These are phyloP conservation scores for Vickermania ingenoplastis DNA, from an alignment of 208 protist genomes.

Conservation along the genomic window DNA sequence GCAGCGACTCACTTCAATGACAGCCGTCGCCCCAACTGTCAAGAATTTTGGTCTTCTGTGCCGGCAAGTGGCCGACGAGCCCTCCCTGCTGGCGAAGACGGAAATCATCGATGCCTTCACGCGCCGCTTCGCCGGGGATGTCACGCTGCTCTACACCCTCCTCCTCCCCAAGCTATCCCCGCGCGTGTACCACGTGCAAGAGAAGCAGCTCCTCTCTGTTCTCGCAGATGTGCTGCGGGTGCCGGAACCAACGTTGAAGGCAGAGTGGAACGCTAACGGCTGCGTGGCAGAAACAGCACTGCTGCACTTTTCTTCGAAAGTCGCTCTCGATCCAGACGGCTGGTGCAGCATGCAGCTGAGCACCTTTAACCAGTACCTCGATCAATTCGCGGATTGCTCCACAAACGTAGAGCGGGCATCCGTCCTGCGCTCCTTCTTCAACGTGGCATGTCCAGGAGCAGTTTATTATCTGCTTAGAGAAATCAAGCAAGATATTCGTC, in stretches of 20 bases:
- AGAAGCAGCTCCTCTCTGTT: conserved; percentile 66
- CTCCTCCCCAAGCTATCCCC: conserved; percentile 61
- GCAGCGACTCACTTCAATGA: no score
- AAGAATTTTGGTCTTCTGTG: conserved; percentile 50
- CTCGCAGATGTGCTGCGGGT: conserved; percentile 24
- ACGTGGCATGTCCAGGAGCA: conserved; percentile 12
- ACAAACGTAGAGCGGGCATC: conserved; percentile 17
- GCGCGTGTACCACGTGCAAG: conserved; percentile 62
- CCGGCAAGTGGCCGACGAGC: conserved; percentile 29
- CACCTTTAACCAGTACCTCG: conserved; percentile 24
- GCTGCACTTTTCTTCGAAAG: conserved; percentile 18
- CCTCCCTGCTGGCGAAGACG: conserved; percentile 48
- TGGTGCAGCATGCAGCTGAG: conserved; percentile 21
- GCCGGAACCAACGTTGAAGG: conserved; percentile 25
- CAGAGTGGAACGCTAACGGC: conserved; percentile 43
- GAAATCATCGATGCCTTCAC: conserved; percentile 51
- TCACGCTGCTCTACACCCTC: conserved; percentile 47
- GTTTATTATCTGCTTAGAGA: conserved; percentile 33
- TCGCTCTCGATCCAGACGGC: conserved; percentile 11
- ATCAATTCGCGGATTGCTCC: conserved; percentile 10
- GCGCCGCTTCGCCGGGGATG: conserved; percentile 30
- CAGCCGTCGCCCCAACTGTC: neutral
- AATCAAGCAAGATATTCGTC: conserved; percentile 27
- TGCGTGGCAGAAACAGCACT: conserved; percentile 53
- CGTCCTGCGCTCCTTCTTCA: conserved; percentile 19